phyloP scores from a whole-genome alignment of 345 rosid species.

The Lepidium africanum region DNA sequence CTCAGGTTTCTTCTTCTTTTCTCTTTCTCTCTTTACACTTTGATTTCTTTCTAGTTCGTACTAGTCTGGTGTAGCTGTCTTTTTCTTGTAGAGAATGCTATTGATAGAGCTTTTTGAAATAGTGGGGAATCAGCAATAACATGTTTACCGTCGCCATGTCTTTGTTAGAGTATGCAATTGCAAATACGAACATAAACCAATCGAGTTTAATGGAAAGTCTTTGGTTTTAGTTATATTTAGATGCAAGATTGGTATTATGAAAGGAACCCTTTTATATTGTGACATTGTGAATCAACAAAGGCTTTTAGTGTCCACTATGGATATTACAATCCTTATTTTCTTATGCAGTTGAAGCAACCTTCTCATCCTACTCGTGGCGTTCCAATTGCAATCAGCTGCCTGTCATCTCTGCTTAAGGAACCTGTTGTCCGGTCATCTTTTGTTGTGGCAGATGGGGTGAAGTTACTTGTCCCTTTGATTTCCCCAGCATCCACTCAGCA shows the following conservation, averaged over 20 bases:
- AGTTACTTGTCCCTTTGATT: slow-evolving; percentile 76
- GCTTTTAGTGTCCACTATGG: background rate
- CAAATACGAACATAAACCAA: background rate
- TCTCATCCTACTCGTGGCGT: slow-evolving; percentile 76
- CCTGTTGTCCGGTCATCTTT: slow-evolving; percentile 86
- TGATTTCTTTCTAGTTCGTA: background rate
- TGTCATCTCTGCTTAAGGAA: slow-evolving; percentile 73
- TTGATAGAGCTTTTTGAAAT: background rate
- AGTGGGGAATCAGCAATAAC: background rate
- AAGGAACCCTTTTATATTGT: background rate
- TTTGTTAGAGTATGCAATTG: background rate
- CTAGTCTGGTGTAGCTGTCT: background rate
- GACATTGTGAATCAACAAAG: background rate
- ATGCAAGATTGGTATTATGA: background rate
- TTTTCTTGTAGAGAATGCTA: background rate
- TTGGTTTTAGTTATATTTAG: background rate
- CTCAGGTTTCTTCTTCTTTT: slow-evolving; percentile 50
- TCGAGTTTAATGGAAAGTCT: background rate
- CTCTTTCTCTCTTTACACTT: background rate
- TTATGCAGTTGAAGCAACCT: slow-evolving; percentile 74
- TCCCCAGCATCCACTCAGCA: slow-evolving; percentile 96
- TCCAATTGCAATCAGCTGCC: slow-evolving; percentile 72
- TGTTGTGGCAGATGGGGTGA: slow-evolving; percentile 88
- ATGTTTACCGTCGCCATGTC: background rate
- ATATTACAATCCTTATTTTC: slow-evolving; percentile 19